Evolutionary conservation across 208 protist species (phyloP).

Genomic region (Paratrypanosoma confusum): DNA sequence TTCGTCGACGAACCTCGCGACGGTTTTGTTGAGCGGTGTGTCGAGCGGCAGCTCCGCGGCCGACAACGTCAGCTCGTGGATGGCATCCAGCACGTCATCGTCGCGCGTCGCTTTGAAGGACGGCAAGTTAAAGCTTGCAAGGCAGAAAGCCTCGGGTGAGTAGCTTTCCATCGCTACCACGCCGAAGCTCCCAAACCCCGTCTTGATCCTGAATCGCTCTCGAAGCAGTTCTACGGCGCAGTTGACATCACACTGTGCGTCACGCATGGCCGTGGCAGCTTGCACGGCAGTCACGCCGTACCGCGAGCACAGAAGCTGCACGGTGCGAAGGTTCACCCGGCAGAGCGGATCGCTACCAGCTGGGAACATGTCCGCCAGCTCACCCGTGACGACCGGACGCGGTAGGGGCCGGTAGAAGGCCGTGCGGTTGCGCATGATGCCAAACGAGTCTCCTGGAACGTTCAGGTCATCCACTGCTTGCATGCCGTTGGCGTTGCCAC

Average conservation of each 20-base stretch:
- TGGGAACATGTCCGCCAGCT: slow-evolving; percentile 55
- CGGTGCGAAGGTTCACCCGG: slow-evolving; percentile 41
- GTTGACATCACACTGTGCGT: slow-evolving; percentile 58
- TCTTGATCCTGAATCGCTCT: slow-evolving; percentile 28
- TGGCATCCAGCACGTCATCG: slow-evolving; percentile 70
- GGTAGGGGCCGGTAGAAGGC: slow-evolving; percentile 68
- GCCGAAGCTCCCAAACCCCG: slow-evolving; percentile 52
- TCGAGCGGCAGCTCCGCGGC: slow-evolving; percentile 77
- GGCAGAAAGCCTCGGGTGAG: slow-evolving; percentile 72
- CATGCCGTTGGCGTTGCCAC: slow-evolving; percentile 8
- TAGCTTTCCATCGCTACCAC: slow-evolving; percentile 80
- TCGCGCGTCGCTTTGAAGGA: slow-evolving; percentile 40
- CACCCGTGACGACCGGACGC: slow-evolving; percentile 18
- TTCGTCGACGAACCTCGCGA: slow-evolving; percentile 46
- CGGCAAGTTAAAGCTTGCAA: slow-evolving; percentile 63
- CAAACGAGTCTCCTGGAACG: slow-evolving; percentile 77
- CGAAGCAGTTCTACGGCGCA: slow-evolving; percentile 36
- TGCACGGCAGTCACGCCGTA: slow-evolving; percentile 40
- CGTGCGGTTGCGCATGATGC: slow-evolving; percentile 78
- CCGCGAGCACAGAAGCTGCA: slow-evolving; percentile 47
- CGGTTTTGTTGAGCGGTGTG: slow-evolving; percentile 26
- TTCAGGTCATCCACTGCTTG: slow-evolving; percentile 28
- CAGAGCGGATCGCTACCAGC: slow-evolving; percentile 32
- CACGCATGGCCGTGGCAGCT: slow-evolving; percentile 32
- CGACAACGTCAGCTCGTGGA: slow-evolving; percentile 80